These are phyloP conservation scores for Geranomyces variabilis DNA, from an alignment of 192 early-diverging fungal species.

Conservation along the genomic window DNA sequence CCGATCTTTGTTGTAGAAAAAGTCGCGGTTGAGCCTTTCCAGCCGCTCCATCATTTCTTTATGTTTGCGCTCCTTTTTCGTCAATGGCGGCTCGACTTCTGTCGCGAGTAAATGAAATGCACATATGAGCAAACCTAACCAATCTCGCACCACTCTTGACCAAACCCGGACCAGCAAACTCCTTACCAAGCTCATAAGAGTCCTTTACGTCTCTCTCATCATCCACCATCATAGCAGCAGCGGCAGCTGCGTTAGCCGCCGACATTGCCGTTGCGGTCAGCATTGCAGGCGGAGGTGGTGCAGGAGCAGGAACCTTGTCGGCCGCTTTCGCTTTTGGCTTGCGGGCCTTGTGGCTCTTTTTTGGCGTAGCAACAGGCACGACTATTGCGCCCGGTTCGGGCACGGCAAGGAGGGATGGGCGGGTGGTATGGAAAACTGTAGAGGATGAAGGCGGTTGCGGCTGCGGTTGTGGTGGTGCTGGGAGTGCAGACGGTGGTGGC, in stretches of 20 bases:
- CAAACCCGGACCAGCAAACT: background rate
- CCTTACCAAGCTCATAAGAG: background rate
- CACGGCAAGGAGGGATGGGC: slow-evolving; percentile 2
- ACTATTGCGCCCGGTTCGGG: slow-evolving; percentile 11
- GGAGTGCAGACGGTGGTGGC: no score
- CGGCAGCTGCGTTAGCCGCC: background rate
- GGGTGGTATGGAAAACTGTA: background rate
- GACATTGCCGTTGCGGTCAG: background rate
- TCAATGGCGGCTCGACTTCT: slow-evolving; percentile 32
- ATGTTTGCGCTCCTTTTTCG: slow-evolving; percentile 58
- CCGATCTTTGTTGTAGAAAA: slow-evolving; percentile 64
- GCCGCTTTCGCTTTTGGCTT: slow-evolving; percentile 14
- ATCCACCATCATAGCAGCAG: background rate
- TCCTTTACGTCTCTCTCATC: background rate
- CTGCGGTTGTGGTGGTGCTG: no score
- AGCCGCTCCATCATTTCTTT: slow-evolving; percentile 60
- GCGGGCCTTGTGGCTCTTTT: slow-evolving; percentile 28
- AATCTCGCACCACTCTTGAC: no score
- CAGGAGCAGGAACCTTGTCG: background rate
- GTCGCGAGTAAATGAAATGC: background rate
- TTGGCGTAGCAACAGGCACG: slow-evolving; percentile 14
- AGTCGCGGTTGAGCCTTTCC: slow-evolving; percentile 61
- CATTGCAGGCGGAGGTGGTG: background rate
- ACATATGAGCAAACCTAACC: background rate
- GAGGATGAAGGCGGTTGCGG: no score